Base-by-base conservation (phyloP, 2,329 filamentous ascomycete species). In the Cytospora paraplurivora region DNA sequence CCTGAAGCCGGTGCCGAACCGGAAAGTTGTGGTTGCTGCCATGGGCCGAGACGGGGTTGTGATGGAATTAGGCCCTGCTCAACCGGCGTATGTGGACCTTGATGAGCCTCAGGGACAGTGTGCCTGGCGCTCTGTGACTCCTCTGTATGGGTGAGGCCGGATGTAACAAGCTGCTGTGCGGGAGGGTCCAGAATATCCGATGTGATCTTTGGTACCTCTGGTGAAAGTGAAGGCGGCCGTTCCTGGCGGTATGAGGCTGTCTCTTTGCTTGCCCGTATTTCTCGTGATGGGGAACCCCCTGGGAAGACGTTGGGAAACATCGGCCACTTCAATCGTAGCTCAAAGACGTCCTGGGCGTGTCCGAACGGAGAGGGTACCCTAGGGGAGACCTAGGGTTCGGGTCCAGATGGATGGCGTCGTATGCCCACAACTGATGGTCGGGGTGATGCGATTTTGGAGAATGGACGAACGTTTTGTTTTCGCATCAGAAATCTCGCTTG, bases 131-230 rank as follows among this genome's bases (percentile, higher is more conserved):
- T 41, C 27, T 44, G 33, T 4, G 38, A 32, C 38, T 4, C 33
- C 27, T 13, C 13, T 35, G 32, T 51, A 17, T 54, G 55, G 19
- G 55, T 44, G 32, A 62, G 12, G 33, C 51, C 59, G 38, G 59
- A 41, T n/a, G 13, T 41, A 17, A 62, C n/a, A 8, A 38, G 4
- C 19, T 21, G 27, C 19, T 32, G 59, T 41, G 3, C 27, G 56
- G 47, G 41, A 38, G 38, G 32, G 17, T 27, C 41, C 52, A 41
- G 19, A 27, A 62, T n/a, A 21, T 59, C 55, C 27, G 63, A 49
- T 27, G 56, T 52, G 38, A 63, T 37, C 21, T 19, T 54, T 49
- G 63, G 56, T 38, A 59, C 44, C 19, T 44, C 59, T 52, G 51
- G 32, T 38, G 50, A 35, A 47, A 11, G n/a, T 33, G 59, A 55